Conservation (phyloP, 257 asterid genomes). For the Scutellaria galericulata region DNA sequence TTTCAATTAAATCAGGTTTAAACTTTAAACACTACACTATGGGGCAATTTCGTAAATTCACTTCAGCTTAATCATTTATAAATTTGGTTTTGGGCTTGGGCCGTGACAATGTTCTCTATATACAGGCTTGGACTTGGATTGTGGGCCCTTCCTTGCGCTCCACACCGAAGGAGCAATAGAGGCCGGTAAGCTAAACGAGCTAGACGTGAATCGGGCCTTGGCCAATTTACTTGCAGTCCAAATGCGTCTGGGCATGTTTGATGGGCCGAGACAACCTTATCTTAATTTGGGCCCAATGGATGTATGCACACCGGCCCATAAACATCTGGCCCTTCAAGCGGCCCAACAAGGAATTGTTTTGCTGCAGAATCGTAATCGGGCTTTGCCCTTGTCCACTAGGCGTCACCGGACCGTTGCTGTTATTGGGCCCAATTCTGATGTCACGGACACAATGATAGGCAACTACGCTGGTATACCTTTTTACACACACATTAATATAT, state of each 20-base stretch:
- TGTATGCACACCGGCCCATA: conserved; percentile 79
- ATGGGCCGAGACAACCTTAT: conserved; percentile 70
- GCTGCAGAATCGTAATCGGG: conserved; percentile 63
- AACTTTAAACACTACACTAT: neutral
- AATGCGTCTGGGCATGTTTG: conserved; percentile 92
- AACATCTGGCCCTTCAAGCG: conserved; percentile 81
- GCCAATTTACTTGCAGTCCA: conserved; percentile 68
- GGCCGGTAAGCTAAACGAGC: conserved; percentile 58
- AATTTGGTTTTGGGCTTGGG: neutral
- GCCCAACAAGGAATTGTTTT: conserved; percentile 94
- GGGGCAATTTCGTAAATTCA: neutral
- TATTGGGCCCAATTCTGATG: conserved; percentile 92
- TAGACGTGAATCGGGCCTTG: conserved; percentile 68
- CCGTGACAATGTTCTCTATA: neutral
- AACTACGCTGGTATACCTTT: conserved; percentile 75
- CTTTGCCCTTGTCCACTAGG: conserved; percentile 67
- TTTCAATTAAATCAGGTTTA: conserved; percentile 73
- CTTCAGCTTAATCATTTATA: too few relatives aligned
- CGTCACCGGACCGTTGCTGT: conserved; percentile 63
- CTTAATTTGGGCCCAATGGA: conserved; percentile 72
- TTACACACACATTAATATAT: too few relatives aligned
- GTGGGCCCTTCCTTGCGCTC: conserved; percentile 86
- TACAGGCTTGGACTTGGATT: conserved; percentile 85
- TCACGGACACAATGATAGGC: conserved; percentile 79
- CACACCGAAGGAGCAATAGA: conserved; percentile 68